Evolutionary conservation across 495 filamentous ascomycete species (phyloP).

Genomic region (Neurospora sp.): DNA sequence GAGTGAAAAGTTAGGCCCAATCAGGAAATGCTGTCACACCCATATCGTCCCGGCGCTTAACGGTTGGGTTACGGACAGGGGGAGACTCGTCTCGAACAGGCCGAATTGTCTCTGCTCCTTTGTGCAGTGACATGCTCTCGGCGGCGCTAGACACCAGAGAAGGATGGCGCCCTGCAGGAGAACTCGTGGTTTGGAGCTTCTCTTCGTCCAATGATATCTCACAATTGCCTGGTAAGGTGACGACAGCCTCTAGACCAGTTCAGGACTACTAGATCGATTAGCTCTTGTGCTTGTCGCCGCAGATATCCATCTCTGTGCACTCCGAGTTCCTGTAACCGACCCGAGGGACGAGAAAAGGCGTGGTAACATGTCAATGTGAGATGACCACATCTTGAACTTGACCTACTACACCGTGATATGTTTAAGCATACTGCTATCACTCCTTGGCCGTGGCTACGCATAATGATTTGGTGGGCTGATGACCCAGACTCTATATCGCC

Average conservation of each 20-base stretch:
- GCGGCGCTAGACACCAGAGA: not conserved
- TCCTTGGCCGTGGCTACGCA: not conserved
- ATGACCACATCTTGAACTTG: not conserved
- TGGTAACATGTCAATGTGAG: not conserved
- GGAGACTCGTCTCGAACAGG: not conserved
- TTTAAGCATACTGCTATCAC: not conserved
- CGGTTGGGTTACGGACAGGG: not conserved
- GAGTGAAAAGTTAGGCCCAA: not conserved
- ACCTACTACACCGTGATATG: not conserved
- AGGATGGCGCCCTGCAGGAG: not conserved
- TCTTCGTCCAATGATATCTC: not conserved
- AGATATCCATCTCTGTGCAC: not conserved
- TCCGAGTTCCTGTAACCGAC: not conserved
- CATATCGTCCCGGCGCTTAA: constrained; percentile 15
- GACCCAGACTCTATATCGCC: not conserved
- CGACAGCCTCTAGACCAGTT: not conserved
- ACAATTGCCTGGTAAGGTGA: not conserved
- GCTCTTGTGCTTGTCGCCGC: not conserved
- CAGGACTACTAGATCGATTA: not conserved
- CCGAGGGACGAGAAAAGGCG: not conserved
- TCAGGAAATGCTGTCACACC: constrained; percentile 2
- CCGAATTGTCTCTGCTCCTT: not conserved
- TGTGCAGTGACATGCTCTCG: not conserved
- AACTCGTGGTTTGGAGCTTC: not conserved
- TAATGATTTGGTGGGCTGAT: not conserved